Conservation (phyloP, 2,329 filamentous ascomycete genomes). For the Colletotrichum limetticola region DNA sequence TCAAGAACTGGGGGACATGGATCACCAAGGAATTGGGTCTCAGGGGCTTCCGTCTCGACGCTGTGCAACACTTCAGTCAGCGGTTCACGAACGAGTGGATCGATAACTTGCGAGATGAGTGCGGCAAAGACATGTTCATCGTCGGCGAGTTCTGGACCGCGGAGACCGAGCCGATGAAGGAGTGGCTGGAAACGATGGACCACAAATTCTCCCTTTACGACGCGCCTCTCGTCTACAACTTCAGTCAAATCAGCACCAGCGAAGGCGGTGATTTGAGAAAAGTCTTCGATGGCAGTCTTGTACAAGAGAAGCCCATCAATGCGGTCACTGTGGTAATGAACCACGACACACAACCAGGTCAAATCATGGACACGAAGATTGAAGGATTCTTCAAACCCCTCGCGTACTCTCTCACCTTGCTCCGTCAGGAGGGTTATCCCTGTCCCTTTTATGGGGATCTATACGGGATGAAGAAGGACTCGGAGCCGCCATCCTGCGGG, state of each 20-base stretch:
- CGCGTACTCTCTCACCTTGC: constrained; percentile 78
- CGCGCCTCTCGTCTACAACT: constrained; percentile 74
- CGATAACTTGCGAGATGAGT: constrained; percentile 59
- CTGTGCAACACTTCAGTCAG: constrained; percentile 76
- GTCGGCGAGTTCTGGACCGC: constrained; percentile 51
- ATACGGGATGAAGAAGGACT: constrained; percentile 65
- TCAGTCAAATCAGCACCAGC: constrained; percentile 67
- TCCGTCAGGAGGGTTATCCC: constrained; percentile 70
- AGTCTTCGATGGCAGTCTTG: constrained; percentile 70
- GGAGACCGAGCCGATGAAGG: constrained; percentile 43
- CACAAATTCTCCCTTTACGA: constrained; percentile 72
- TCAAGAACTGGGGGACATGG: constrained; percentile 75
- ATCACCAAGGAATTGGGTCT: constrained; percentile 68
- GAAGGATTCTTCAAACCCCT: constrained; percentile 75
- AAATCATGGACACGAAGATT: constrained; percentile 62
- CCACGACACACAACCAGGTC: constrained; percentile 69
- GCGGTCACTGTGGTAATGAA: constrained; percentile 73
- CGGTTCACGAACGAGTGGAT: constrained; percentile 73
- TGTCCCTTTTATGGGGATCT: constrained; percentile 78
- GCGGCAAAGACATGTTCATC: constrained; percentile 47
- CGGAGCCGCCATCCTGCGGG: constrained; percentile 61
- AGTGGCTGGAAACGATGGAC: constrained; percentile 55
- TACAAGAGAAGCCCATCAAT: constrained; percentile 48
- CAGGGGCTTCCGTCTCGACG: constrained; percentile 75
- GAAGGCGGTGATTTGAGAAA: constrained; percentile 67